Percentiles rank a stretch among this genome's conserved stretches.
These are phyloP conservation scores for Pythium rhizo-oryzae DNA, from an alignment of 352 stramenopile genomes.

Conservation along the genomic window DNA sequence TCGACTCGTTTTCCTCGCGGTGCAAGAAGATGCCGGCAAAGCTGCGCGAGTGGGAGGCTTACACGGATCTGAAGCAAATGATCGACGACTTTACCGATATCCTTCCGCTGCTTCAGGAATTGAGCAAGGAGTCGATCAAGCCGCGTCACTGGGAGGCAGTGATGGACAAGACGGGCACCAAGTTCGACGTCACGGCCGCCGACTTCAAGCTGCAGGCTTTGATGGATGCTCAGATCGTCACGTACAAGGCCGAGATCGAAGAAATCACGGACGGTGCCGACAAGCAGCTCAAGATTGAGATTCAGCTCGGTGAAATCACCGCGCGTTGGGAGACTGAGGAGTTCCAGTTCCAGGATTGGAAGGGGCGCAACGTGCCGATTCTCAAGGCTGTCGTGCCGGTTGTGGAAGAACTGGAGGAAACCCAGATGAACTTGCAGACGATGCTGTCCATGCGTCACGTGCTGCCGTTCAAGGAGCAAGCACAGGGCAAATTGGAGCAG, in stretches of 20 bases:
- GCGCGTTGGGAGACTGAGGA: constrained; percentile 93
- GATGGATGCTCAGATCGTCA: constrained; percentile 93
- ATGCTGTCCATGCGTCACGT: constrained; percentile 98
- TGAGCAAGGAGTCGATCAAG: constrained; percentile 97
- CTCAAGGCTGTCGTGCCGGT: constrained; percentile 95
- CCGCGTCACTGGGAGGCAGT: constrained; percentile 97
- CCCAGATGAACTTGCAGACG: constrained; percentile 98
- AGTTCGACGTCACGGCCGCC: constrained; percentile 92
- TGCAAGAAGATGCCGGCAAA: constrained; percentile 98
- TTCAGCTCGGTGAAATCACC: constrained; percentile 94
- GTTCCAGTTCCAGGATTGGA: constrained; percentile 96
- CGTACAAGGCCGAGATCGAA: constrained; percentile 94
- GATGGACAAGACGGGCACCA: constrained; percentile 92
- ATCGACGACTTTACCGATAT: constrained; percentile 99
- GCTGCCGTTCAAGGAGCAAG: constrained; percentile 95
- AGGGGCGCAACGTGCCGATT: constrained; percentile 94
- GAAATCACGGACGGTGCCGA: constrained; percentile 98
- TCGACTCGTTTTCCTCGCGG: constrained; percentile 94
- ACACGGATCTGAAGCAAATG: constrained; percentile 95
- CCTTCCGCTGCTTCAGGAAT: constrained; percentile 94
- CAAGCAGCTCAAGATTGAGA: constrained; percentile 98
- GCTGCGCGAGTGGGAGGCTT: constrained; percentile 97
- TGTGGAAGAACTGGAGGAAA: constrained; percentile 98
- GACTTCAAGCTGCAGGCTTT: constrained; percentile 97
- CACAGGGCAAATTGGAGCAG: constrained; percentile 93